Evolutionary conservation across 495 filamentous ascomycete species (phyloP), one percentile per base, ranked within the genome.

Genomic region (Pseudevernia furfuracea): DNA sequence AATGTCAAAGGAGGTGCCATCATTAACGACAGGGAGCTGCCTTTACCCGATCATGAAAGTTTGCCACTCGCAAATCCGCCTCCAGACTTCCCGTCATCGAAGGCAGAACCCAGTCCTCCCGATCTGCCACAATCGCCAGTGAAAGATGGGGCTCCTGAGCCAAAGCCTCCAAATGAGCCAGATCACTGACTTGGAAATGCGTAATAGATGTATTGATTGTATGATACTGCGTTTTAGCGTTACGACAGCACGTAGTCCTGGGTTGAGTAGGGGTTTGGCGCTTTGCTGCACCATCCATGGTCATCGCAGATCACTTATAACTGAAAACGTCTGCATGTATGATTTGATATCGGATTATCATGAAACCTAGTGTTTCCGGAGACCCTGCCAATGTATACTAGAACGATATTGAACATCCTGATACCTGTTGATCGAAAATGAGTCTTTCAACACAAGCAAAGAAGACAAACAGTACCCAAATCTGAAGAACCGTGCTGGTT

Each of bases 1-100:
- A 53, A 65, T 44, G 32, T 62, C 23, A 65, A 65, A 56, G 59
- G 59, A 46, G 41, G 57, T 2, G 46, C 58, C 39, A 37, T 68
- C 3, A 19, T 68, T 19, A 19, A 58, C 8, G 53, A 57, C 25
- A 59, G 21, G 15, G 49, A 67, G 46, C 3, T 64, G 11, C 49
- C 41, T 21, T 63, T 52, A 4, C 61, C 61, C n/a, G 38, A 56
- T 15, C 46, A 56, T 21, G 61, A 56, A 41, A 21, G 49, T 9
- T 37, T 1, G 19, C 36, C 60, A 21, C 28, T n/a, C 19, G 53
- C 39, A 25, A 39, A 56, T 56, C 17, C 48, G 32, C 49, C 52
- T 17, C 25, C 49, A 11, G 37, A 43, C n/a, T 9, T 30, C 19
- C 49, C 49, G 15, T 11, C 49, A 28, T 28, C 60, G 5, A 38